Percentiles rank a stretch among this genome's conserved stretches.
Conservation (phyloP, 352 stramenopile genomes). For the Globisporangium solare region DNA sequence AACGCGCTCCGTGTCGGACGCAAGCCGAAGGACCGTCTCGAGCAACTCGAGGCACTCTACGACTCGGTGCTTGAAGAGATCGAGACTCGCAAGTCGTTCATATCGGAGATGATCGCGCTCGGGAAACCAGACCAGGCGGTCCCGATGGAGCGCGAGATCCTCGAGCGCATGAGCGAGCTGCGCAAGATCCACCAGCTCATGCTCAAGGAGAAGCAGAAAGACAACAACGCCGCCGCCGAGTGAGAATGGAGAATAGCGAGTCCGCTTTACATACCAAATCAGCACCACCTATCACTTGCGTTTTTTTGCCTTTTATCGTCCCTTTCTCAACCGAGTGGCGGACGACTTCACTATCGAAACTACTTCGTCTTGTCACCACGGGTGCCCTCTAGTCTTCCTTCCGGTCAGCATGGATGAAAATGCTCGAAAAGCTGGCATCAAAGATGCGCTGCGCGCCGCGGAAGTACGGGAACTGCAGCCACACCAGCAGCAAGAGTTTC, state of each 20-base stretch:
- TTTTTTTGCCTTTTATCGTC: not conserved
- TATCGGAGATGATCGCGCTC: conserved; percentile 58
- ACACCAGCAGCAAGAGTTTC: conserved; percentile 83
- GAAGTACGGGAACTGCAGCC: conserved; percentile 90
- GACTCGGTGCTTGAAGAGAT: conserved; percentile 54
- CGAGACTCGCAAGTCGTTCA: conserved; percentile 59
- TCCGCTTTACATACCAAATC: not conserved
- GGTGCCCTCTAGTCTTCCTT: conserved; percentile 28
- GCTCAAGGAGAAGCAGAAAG: conserved; percentile 30
- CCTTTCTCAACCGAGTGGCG: not conserved
- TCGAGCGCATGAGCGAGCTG: conserved; percentile 59
- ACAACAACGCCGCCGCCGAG: conserved; percentile 8
- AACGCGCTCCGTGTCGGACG: conserved; percentile 32
- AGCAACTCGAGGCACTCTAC: conserved; percentile 65
- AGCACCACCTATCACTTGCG: not conserved
- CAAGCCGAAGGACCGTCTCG: conserved; percentile 32
- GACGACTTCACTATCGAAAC: not conserved
- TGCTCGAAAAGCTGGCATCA: conserved; percentile 60
- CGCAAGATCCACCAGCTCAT: conserved; percentile 63
- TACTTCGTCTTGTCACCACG: too few species aligned
- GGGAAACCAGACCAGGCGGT: conserved; percentile 34
- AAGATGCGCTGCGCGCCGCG: conserved; percentile 80
- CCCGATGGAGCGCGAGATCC: conserved; percentile 54
- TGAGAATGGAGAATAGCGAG: not conserved
- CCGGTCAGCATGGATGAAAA: conserved; percentile 54